Base-by-base conservation (phyloP, 2,329 filamentous ascomycete genomes). In the Gliomastix tumulicola region DNA sequence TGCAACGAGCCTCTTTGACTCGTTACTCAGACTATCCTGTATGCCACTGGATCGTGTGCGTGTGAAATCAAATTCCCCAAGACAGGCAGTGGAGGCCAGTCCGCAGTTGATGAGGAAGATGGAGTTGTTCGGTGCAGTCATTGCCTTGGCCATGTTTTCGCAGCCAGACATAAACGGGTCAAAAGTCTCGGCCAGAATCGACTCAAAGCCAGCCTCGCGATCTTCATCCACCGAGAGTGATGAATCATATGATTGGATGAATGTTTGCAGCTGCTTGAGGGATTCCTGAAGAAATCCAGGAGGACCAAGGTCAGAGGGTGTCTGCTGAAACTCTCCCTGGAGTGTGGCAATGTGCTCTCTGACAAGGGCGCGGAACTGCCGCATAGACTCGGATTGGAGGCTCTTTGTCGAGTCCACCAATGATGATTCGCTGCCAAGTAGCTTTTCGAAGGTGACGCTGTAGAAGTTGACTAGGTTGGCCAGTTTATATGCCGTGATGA, bases 391-490 rank as follows among this genome's bases (percentile, higher is more conserved):
- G 15, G 78, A 73, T 54, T 92, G 82, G 1, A 96, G 66, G 4
- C 67, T 73, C 5, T 65, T 61, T 35, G 95, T 75, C 3, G 81
- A 72, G 4, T 84, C 79, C 0, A 89, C 68, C 0, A 96, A 67
- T 8, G 74, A 68, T 0, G 87, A 86, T 10, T 80, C 69, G 3
- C 69, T 49, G 3, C 85, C 83, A 1, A 97, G 68, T 1, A 97
- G 69, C 48, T 84, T 90, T 13, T 78, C 66, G 55, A 97, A 96
- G 2, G 89, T 96, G 43, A 78, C 71, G 21, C 78, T 80, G 62
- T 98, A 98, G 61, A 98, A 98, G 28, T 78, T 80, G 30, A 97
- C 71, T 2, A 98, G 68, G 49, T 94, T 96, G 10, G 87, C 82
- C 28, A 97, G 79, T 55, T 88, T 92, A 65, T 95, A 98, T 22